These are phyloP conservation scores for Aspergillus nomiae DNA, from an alignment of 2,329 filamentous ascomycete species.

Conservation along the genomic window DNA sequence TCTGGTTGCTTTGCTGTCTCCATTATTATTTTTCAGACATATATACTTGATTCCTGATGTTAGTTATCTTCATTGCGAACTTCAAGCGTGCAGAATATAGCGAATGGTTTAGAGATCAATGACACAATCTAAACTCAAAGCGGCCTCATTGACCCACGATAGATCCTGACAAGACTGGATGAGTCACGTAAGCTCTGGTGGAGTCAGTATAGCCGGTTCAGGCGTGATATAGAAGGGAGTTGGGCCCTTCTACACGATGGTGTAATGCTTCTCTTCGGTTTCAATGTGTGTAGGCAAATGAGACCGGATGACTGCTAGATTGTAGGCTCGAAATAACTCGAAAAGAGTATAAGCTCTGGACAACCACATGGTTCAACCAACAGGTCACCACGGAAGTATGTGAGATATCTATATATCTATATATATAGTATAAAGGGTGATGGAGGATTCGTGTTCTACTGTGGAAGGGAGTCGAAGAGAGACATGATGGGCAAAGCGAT, in stretches of 20 bases:
- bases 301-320: no score
- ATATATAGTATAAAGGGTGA: neutral
- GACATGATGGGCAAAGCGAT: neutral
- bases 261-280: no score
- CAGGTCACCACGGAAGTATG: neutral
- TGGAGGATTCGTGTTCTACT: neutral
- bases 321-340: no score
- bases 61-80: neutral
- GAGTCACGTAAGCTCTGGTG: neutral
- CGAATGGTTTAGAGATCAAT: neutral
- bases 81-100: neutral
- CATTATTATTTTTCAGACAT: neutral
- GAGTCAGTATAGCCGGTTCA: neutral
- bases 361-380: neutral
- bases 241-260: no score
- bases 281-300: no score
- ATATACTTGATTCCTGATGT: neutral
- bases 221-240: no score
- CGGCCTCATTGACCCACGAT: neutral
- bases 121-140: neutral
- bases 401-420: neutral
- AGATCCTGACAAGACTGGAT: no score
- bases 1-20: constrained; percentile 1
- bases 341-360: neutral
- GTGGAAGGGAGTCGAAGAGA: no score